A percentile compares a stretch with the other conserved stretches of the same genome.
Evolutionary conservation across 2,329 filamentous ascomycete genomes (phyloP).

Genomic region (Blastomyces parvus): DNA sequence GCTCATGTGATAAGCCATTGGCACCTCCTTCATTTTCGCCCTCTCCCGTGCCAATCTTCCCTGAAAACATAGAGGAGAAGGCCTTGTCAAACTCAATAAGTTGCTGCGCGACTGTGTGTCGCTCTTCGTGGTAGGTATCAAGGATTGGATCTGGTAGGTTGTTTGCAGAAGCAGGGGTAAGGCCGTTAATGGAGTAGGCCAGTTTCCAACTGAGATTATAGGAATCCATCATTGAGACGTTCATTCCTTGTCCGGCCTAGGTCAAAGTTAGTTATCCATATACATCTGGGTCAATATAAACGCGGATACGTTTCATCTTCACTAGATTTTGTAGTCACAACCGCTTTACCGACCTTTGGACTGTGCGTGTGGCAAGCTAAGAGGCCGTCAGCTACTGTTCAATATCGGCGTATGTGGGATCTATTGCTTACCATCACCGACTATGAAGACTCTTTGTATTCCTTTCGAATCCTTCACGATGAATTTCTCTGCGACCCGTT

Average conservation of each 20-base stretch:
- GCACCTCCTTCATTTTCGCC: conserved; percentile 18
- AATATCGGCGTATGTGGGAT: background rate
- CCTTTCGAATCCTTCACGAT: conserved; percentile 55
- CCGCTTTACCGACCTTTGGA: conserved; percentile 1
- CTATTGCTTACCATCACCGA: conserved; percentile 48
- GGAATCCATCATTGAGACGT: conserved; percentile 6
- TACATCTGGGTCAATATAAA: background rate
- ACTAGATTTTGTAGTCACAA: background rate
- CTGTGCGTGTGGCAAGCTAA: conserved; percentile 9
- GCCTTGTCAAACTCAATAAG: conserved; percentile 33
- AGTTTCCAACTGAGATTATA: conserved; percentile 38
- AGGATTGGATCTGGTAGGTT: conserved; percentile 21
- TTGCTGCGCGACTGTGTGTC: conserved; percentile 30
- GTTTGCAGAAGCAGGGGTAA: conserved; percentile 20
- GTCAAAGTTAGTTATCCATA: background rate
- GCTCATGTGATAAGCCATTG: conserved; percentile 23
- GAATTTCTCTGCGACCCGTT: conserved; percentile 46
- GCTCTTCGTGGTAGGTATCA: conserved; percentile 31
- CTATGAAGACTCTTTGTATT: conserved; percentile 61
- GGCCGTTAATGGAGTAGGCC: conserved; percentile 28
- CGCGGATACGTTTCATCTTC: background rate
- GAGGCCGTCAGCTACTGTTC: background rate
- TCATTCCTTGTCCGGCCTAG: conserved; percentile 8
- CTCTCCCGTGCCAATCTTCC: conserved; percentile 26
- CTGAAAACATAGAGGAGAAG: conserved; percentile 34